Evolutionary conservation across 495 filamentous ascomycete species (phyloP).

Genomic region (Letharia columbiana): DNA sequence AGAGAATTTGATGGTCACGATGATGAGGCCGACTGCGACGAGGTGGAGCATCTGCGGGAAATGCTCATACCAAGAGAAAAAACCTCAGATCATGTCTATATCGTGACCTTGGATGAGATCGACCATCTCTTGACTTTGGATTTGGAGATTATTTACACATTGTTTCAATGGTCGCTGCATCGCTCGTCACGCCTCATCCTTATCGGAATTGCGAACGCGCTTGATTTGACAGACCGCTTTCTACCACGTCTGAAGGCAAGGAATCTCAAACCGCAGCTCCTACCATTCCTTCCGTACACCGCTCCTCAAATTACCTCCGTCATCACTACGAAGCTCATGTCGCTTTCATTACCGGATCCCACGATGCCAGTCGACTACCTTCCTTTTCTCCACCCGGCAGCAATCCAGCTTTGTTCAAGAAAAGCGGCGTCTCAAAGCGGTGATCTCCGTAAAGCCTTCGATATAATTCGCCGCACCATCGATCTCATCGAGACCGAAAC

Average conservation of each 20-base stretch:
- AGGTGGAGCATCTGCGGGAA: slow-evolving; percentile 46
- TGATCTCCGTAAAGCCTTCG: slow-evolving; percentile 90
- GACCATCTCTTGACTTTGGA: slow-evolving; percentile 86
- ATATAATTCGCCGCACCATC: slow-evolving; percentile 81
- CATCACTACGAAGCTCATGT: slow-evolving; percentile 72
- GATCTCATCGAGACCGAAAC: slow-evolving; percentile 85
- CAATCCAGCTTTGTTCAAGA: slow-evolving; percentile 84
- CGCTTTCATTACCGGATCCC: slow-evolving; percentile 48
- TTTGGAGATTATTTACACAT: slow-evolving; percentile 71
- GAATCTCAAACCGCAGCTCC: slow-evolving; percentile 77
- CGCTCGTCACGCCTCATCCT: slow-evolving; percentile 68
- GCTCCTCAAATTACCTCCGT: slow-evolving; percentile 81
- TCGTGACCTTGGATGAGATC: slow-evolving; percentile 89
- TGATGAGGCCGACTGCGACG: slow-evolving; percentile 48
- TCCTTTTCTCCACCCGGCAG: slow-evolving; percentile 87
- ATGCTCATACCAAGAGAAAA: slow-evolving; percentile 55
- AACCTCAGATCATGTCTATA: slow-evolving; percentile 43
- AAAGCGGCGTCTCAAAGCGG: slow-evolving; percentile 91
- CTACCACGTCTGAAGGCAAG: slow-evolving; percentile 88
- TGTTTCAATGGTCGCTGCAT: slow-evolving; percentile 90
- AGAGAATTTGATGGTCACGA: slow-evolving; percentile 53
- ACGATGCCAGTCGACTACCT: slow-evolving; percentile 43
- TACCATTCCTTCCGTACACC: slow-evolving; percentile 90
- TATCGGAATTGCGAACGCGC: slow-evolving; percentile 91
- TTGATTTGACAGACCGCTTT: slow-evolving; percentile 92